Base-by-base conservation (phyloP, 1,139 yeast genomes). In the Eremothecium coryli region DNA sequence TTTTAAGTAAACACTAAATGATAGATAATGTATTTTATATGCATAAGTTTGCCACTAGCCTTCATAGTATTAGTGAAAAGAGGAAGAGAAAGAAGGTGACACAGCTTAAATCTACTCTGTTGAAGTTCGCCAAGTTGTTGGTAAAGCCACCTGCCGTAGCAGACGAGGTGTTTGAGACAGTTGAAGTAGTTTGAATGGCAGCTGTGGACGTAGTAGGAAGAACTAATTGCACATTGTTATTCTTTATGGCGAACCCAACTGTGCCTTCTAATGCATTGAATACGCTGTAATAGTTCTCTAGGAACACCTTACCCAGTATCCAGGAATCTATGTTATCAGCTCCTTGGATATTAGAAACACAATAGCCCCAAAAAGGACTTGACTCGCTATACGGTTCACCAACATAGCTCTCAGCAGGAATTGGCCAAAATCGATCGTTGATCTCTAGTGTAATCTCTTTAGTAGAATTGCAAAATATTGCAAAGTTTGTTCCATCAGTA, bases 331-430 rank as follows among this genome's bases (percentile, higher is more conserved):
- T 45, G 12, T 53, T 49, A 31, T 58, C 61, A 7, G 68, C 49
- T 12, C 82, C 84, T 55, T 74, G 82, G 36, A 77, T 66, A 48
- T 75, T 76, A 8, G 81, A 72, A n/a, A 76, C 74, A 59, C 85
- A 78, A 50, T 68, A 65, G 0, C 77, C 76, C 12, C 46, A 26
- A 37, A 68, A 61, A 0, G 46, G 53, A 2, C 65, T 50, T 31
- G 39, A 43, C 3, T 50, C 45, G 2, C 65, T 38, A 44, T 73
- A 70, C 11, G 62, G 62, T 10, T 60, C 52, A 3, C 81, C 82
- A 30, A 71, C 49, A 48, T 74, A 73, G 37, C 64, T 65, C 2
- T 48, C 42, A 1, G 75, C 60, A 2, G 63, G 44, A n/a, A 77
- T 46, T 9, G 68, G 48, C 65, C 74, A 73, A 23, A 62, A 61